phyloP scores from a whole-genome alignment of 331 rosid species.

The Spiraea crenata region DNA sequence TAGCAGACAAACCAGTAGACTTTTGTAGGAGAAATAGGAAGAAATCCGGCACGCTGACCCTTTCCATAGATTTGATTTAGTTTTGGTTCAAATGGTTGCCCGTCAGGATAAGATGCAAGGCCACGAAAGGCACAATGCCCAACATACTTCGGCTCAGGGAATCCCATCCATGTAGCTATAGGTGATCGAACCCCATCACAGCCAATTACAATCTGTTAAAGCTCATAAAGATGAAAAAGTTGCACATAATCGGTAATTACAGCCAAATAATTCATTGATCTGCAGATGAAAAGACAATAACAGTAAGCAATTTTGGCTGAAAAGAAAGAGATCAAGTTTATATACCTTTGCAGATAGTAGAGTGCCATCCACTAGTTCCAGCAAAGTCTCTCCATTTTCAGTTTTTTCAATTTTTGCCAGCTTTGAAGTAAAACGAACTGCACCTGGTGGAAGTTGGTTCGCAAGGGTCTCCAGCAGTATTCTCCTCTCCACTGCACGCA shows the following conservation, averaged over 20 bases:
- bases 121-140: slow-evolving; percentile 85
- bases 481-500: slow-evolving; percentile 90
- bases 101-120: slow-evolving; percentile 58
- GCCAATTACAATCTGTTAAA: slow-evolving; percentile 74
- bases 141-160: slow-evolving; percentile 55
- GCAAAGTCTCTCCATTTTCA: slow-evolving; percentile 48
- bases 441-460: slow-evolving; percentile 45
- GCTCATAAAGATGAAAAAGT: background rate
- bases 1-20: slow-evolving; percentile 95
- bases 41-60: slow-evolving; percentile 80
- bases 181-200: slow-evolving; percentile 88
- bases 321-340: too few relatives aligned
- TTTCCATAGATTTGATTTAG: slow-evolving; percentile 70
- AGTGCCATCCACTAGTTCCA: slow-evolving; percentile 65
- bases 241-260: too few relatives aligned
- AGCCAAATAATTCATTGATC: too few relatives aligned
- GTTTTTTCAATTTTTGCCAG: slow-evolving; percentile 49
- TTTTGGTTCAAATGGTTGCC: slow-evolving; percentile 58
- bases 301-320: too few relatives aligned
- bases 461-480: slow-evolving; percentile 83
- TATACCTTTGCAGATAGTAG: slow-evolving; percentile 62
- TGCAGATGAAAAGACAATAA: too few relatives aligned
- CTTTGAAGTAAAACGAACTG: slow-evolving; percentile 65
- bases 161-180: slow-evolving; percentile 89
- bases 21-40: slow-evolving; percentile 82